These are phyloP conservation scores for Pseudoperonospora humuli DNA, from an alignment of 352 stramenopile genomes.

Conservation along the genomic window DNA sequence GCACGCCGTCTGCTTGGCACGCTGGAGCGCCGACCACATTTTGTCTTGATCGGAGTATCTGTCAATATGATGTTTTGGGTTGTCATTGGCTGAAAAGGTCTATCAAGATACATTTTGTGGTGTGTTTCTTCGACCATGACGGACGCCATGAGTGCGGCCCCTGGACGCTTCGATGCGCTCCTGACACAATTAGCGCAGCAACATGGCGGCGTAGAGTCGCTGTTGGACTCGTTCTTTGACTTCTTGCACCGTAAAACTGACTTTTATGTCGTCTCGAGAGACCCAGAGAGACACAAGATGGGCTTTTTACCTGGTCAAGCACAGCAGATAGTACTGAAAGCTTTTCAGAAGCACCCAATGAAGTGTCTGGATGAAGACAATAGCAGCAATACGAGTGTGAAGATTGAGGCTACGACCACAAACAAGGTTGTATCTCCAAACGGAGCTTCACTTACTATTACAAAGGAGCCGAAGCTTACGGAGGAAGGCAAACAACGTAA, in stretches of 20 bases:
- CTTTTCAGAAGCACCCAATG: conserved; percentile 63
- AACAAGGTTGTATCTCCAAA: not conserved
- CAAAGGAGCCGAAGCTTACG: conserved; percentile 18
- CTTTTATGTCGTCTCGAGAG: conserved; percentile 87
- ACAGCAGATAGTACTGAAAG: conserved; percentile 50
- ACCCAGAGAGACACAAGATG: conserved; percentile 44
- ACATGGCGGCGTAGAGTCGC: conserved; percentile 90
- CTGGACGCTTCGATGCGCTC: conserved; percentile 60
- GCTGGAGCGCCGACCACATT: conserved; percentile 70
- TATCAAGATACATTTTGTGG: not conserved
- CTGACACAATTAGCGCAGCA: conserved; percentile 94
- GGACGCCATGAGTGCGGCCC: conserved; percentile 23
- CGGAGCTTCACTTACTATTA: not conserved
- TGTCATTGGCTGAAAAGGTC: conserved; percentile 10
- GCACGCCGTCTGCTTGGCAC: conserved; percentile 39
- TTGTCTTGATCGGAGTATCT: conserved; percentile 1
- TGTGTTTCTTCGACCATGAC: too few species aligned
- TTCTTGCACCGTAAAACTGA: conserved; percentile 97
- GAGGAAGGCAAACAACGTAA: conserved; percentile 63
- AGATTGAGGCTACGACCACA: not conserved
- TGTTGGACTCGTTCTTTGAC: conserved; percentile 96
- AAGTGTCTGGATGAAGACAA: conserved; percentile 36
- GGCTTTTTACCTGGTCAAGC: conserved; percentile 56
- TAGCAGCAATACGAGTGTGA: not conserved
- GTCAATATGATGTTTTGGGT: not conserved